Base-by-base conservation (phyloP, 768 basidiomycete species). In the Trametes punicea region DNA sequence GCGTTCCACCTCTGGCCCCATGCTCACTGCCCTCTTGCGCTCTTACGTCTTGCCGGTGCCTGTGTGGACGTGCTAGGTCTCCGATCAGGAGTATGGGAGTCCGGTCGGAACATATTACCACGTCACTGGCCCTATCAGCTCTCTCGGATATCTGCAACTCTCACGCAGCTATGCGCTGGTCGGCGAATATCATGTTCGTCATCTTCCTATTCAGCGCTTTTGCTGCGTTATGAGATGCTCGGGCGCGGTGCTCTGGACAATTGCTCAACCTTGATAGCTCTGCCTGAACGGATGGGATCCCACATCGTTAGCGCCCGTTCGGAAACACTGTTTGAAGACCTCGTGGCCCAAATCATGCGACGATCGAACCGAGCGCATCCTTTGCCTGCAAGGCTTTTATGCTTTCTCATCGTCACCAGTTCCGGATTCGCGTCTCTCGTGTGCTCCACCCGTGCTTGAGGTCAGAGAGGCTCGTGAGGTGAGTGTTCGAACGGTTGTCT, bases 31-130 rank as follows among this genome's bases (percentile, higher is more conserved):
- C 39, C 20, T 3, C 15, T 5, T 20, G 25, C 39, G 49, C 26
- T n/a, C 33, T 55, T 56, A 56, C 55, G 55, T 56, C 46, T 23
- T 20, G 16, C 3, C 20, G 27, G 26, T 27, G 39, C 29, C 23
- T 30, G 20, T 27, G 51, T n/a, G n/a, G n/a, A 30, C 40, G 44
- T 33, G 47, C 33, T 29, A 9, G 20, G 47, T 30, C 33, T 49
- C 31, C 56, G 56, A 57, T 57, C 56, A 46, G 16, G 44, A 46
- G 49, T 20, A 38, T 25, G 36, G 26, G 51, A 29, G 5, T 25
- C 7, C 25, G 49, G 34, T 30, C 48, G 48, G 38, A 44, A 47
- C 54, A 42, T 55, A 46, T 27, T 29, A 48, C 46, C 20, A 48
- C 33, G 7, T 38, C 2, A 10, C 15, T 33, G 31, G 30, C 27